Percentiles rank a stretch among this genome's conserved stretches.
These are phyloP conservation scores for Pleurotus tuber-regium DNA, from an alignment of 768 basidiomycete genomes.

Conservation along the genomic window DNA sequence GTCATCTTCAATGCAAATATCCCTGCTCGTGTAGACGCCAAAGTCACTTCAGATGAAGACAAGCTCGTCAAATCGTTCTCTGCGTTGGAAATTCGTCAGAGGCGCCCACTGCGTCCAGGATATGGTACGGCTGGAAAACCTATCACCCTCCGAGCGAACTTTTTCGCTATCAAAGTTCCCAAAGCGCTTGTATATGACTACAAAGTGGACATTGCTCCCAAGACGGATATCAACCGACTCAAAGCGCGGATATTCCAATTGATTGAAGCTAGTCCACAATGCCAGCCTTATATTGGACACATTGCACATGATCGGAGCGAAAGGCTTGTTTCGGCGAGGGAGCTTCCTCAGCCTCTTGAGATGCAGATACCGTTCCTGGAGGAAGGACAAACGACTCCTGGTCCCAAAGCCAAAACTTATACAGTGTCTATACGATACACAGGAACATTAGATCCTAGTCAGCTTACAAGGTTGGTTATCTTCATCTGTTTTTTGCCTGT, in stretches of 20 bases:
- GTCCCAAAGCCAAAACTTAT: constrained; percentile 37
- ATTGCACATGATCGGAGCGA: constrained; percentile 54
- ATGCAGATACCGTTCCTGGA: constrained; percentile 41
- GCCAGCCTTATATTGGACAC: constrained; percentile 33
- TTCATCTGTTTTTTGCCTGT: neutral
- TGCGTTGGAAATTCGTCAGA: constrained; percentile 26
- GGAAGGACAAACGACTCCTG: constrained; percentile 33
- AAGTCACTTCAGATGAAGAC: constrained; percentile 32
- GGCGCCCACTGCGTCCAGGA: constrained; percentile 52
- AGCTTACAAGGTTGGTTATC: constrained; percentile 31
- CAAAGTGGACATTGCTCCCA: constrained; percentile 47
- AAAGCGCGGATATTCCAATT: constrained; percentile 54
- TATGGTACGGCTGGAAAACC: constrained; percentile 50
- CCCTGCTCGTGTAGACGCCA: constrained; percentile 33
- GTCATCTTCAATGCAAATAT: constrained; percentile 36
- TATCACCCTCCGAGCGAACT: constrained; percentile 58
- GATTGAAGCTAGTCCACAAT: constrained; percentile 40
- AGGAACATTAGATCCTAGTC: constrained; percentile 33
- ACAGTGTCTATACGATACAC: constrained; percentile 39
- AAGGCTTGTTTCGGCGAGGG: constrained; percentile 42
- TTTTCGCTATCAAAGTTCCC: constrained; percentile 53
- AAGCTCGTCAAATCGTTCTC: constrained; percentile 39
- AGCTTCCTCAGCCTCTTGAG: constrained; percentile 43
- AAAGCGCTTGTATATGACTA: constrained; percentile 55
- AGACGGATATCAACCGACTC: constrained; percentile 39